Conservation (phyloP, 2,329 filamentous ascomycete species). For the Colletotrichum plurivorum region DNA sequence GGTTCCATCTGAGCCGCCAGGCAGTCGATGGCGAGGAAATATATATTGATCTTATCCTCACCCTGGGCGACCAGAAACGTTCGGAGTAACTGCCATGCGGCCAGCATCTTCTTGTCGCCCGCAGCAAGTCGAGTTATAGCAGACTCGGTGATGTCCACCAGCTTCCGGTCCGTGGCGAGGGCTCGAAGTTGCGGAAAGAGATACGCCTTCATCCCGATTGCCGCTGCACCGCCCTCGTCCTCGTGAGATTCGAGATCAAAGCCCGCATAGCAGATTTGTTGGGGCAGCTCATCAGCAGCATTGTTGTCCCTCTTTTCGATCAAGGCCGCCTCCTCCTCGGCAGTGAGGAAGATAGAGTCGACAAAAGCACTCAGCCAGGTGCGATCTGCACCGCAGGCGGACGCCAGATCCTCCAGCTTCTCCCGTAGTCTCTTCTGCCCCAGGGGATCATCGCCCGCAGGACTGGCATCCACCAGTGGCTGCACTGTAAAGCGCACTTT, state of each 20-base stretch:
- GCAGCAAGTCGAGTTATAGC: background rate
- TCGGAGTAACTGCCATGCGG: background rate
- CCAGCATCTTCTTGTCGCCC: background rate
- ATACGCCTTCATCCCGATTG: slow-evolving; percentile 28
- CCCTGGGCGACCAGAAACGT: background rate
- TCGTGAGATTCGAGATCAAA: slow-evolving; percentile 25
- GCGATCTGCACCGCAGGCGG: slow-evolving; percentile 13
- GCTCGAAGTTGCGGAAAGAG: slow-evolving; percentile 29
- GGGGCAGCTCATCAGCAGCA: slow-evolving; percentile 1
- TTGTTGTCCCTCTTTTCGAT: background rate
- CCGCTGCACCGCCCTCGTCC: slow-evolving; percentile 6
- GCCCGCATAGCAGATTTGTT: slow-evolving; percentile 13
- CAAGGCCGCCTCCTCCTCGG: slow-evolving; percentile 10
- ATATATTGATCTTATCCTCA: background rate
- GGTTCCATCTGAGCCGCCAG: slow-evolving; percentile 1
- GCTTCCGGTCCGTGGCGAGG: slow-evolving; percentile 15
- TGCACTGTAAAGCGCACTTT: slow-evolving; percentile 31
- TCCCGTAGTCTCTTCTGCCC: slow-evolving; percentile 25
- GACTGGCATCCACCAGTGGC: slow-evolving; percentile 3
- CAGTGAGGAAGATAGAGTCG: slow-evolving; percentile 16
- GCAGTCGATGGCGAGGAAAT: slow-evolving; percentile 17
- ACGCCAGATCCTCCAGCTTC: slow-evolving; percentile 17
- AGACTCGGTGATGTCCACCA: slow-evolving; percentile 3
- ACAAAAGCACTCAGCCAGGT: slow-evolving; percentile 18
- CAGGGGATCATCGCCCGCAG: background rate